These are phyloP conservation scores for Aspergillus novoparasiticus DNA, from an alignment of 2,329 filamentous ascomycete genomes.

Conservation along the genomic window DNA sequence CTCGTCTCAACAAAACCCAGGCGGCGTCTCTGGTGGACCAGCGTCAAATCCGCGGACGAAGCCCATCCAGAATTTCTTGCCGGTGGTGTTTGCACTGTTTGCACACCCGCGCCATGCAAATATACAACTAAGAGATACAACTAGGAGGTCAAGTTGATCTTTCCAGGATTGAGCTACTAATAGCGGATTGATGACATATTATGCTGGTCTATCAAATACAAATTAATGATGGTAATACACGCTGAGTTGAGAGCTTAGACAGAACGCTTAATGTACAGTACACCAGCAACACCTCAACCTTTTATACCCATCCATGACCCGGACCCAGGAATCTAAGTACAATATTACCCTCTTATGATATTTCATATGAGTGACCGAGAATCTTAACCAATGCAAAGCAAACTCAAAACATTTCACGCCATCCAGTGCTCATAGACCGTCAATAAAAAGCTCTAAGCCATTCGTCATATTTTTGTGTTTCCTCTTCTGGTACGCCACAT, in stretches of 20 bases:
- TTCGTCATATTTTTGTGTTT: conserved; percentile 18
- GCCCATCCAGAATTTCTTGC: conserved; percentile 33
- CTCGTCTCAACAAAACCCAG: background rate
- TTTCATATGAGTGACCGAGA: conserved; percentile 13
- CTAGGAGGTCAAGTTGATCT: background rate
- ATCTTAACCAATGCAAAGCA: conserved; percentile 11
- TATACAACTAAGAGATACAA: background rate
- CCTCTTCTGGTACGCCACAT: background rate
- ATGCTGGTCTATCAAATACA: background rate
- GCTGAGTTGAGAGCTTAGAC: conserved; percentile 10
- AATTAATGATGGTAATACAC: background rate
- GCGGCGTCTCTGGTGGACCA: conserved; percentile 7
- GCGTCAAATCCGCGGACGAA: conserved; percentile 12
- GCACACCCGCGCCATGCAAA: conserved; percentile 16
- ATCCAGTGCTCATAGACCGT: conserved; percentile 24
- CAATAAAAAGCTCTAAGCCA: conserved; percentile 24
- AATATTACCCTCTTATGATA: conserved; percentile 11
- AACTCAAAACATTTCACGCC: conserved; percentile 24
- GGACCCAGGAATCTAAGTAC: conserved; percentile 7
- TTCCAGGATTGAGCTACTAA: background rate
- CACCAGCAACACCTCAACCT: conserved; percentile 13
- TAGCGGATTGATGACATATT: background rate
- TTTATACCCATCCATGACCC: conserved; percentile 11
- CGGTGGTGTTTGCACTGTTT: conserved; percentile 35
- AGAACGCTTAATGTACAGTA: conserved; percentile 20